These are phyloP conservation scores for Clitopilus passeckerianus DNA, from an alignment of 768 basidiomycete species.

Conservation along the genomic window DNA sequence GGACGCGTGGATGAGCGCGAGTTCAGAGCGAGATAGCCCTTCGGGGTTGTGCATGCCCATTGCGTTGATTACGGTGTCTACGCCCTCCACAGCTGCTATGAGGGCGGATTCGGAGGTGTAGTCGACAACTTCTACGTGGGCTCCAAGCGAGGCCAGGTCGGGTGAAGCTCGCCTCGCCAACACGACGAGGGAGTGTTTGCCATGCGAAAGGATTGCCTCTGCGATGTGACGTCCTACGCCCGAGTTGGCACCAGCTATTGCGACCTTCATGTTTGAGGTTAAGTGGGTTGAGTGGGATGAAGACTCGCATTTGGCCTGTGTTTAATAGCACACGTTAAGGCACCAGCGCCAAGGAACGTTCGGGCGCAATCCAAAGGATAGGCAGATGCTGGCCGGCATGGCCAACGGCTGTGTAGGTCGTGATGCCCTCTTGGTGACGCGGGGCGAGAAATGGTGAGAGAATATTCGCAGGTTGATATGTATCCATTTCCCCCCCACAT, in stretches of 20 bases:
- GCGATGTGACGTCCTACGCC: not conserved
- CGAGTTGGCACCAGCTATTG: not conserved
- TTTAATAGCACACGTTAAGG: not conserved
- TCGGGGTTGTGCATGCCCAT: not conserved
- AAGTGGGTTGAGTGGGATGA: not conserved
- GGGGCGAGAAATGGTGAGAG: no score
- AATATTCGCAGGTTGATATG: no score
- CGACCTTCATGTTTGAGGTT: not conserved
- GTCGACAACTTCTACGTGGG: not conserved
- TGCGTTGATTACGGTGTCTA: not conserved
- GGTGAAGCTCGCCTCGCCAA: not conserved
- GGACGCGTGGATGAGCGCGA: not conserved
- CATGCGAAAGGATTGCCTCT: not conserved
- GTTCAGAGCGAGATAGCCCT: not conserved
- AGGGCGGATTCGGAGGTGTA: not conserved
- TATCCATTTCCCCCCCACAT: no score
- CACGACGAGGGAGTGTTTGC: not conserved
- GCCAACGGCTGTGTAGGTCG: no score
- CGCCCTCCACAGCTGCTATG: not conserved
- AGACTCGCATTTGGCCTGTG: not conserved
- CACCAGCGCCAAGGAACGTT: not conserved
- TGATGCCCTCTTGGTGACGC: not conserved
- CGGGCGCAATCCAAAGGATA: no score
- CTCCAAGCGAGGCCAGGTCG: not conserved
- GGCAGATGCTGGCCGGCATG: no score